Evolutionary conservation across 805 yeast species (phyloP), one percentile per base, ranked within the genome.

Genomic region (Kodamaea neixiangensis): DNA sequence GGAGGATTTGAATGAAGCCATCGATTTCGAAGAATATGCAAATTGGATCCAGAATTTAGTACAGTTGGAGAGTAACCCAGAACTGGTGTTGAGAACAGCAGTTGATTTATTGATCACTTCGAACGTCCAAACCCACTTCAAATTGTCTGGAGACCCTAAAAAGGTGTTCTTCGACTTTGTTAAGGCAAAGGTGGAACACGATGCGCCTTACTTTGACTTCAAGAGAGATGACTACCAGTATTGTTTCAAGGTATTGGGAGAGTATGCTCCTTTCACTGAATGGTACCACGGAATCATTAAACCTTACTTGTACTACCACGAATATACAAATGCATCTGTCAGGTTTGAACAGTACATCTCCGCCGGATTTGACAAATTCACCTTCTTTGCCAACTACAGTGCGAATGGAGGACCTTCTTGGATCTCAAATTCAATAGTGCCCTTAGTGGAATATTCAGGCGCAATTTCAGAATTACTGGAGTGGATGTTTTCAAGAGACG

Each of bases 251-350:
- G 40, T 39, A 1, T 39, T 54, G 9, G 29, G 40, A 10, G 35
- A 35, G 1, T 45, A 41, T 25, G 37, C 25, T 4, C 53, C 57
- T 5, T 58, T 53, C 38, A 29, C 55, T 5, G 39, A 48, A n/a
- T 61, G 63, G 63, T 47, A 39, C 38, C 38, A 47, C 7, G 63
- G 61, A 11, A n/a, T 58, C 15, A 25, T 61, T 7, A 44, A 44
- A 22, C 65, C 65, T 4, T 61, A 54, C 50, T 10, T 48, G 21
- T 59, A 57, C 42, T 61, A 48, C 44, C 50, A 54, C 47, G 35
- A 43, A 20, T 44, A 47, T 25, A 42, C 20, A 3, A 50, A 49
- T 41, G 55, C 54, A 15, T 58, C 53, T 9, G 43, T 46, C n/a
- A 7, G 19, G 6, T 44, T 48, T 10, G 35, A 33, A 11, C 20